Conservation (phyloP, 208 protist species). For the Leishmania martiniquensis region DNA sequence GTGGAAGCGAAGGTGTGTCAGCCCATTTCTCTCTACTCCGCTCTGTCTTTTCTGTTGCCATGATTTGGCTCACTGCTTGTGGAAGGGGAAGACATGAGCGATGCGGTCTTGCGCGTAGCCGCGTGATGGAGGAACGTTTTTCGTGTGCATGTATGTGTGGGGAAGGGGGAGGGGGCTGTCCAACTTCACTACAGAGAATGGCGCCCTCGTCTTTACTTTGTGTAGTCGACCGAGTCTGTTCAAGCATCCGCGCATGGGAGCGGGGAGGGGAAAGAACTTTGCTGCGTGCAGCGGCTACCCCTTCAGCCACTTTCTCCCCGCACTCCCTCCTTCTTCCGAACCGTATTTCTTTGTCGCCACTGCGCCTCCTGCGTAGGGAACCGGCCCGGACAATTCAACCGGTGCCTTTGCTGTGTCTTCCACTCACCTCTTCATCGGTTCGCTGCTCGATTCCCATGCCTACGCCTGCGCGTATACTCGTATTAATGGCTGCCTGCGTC, state of each 20-base stretch:
- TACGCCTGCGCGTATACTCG: not conserved
- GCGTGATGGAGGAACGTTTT: too few relatives aligned
- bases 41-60: not conserved
- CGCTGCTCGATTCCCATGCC: not conserved
- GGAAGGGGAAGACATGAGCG: too few relatives aligned
- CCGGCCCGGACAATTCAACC: too few relatives aligned
- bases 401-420: not conserved
- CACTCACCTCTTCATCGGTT: not conserved
- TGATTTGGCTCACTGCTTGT: too few relatives aligned
- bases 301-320: too few relatives aligned
- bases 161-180: not conserved
- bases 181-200: not conserved
- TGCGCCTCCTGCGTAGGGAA: too few relatives aligned
- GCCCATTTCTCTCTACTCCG: not conserved
- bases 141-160: not conserved
- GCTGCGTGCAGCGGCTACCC: too few relatives aligned
- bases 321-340: too few relatives aligned
- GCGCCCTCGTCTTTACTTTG: not conserved
- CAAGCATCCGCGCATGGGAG: too few relatives aligned
- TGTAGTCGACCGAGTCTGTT: not conserved
- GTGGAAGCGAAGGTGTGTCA: not conserved
- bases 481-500: not conserved
- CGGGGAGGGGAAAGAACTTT: too few relatives aligned
- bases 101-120: too few relatives aligned
- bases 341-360: too few relatives aligned